Percentiles rank a stretch among this genome's conserved stretches.
Conservation (phyloP, 2,329 filamentous ascomycete species). For the Stagonosporopsis rhizophila region DNA sequence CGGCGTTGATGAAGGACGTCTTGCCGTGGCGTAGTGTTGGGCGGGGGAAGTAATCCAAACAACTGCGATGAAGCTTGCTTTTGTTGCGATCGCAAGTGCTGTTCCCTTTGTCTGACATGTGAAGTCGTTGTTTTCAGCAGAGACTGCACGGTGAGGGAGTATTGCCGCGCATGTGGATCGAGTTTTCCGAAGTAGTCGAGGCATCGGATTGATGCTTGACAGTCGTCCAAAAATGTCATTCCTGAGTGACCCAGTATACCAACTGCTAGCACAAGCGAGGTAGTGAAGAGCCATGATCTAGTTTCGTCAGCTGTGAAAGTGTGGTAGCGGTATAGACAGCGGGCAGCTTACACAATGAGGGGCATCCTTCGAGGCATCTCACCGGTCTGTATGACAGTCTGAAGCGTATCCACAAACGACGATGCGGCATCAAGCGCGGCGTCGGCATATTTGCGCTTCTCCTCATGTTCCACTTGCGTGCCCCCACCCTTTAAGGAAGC, state of each 20-base stretch:
- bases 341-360: constrained; percentile 36
- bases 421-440: constrained; percentile 40
- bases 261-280: constrained; percentile 39
- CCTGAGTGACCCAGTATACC: constrained; percentile 36
- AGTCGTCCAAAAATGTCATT: constrained; percentile 29
- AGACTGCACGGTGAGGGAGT: constrained; percentile 37
- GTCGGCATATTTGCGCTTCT: constrained; percentile 41
- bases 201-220: constrained; percentile 32
- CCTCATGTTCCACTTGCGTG: constrained; percentile 33
- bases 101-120: constrained; percentile 36
- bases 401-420: constrained; percentile 37
- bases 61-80: constrained; percentile 41
- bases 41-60: constrained; percentile 35
- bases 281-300: constrained; percentile 43
- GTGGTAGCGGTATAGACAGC: neutral
- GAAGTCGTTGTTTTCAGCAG: constrained; percentile 34
- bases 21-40: constrained; percentile 8
- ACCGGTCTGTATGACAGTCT: constrained; percentile 26
- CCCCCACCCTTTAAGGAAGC: constrained; percentile 40
- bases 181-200: constrained; percentile 38
- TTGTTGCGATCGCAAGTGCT: constrained; percentile 29
- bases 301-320: constrained; percentile 2
- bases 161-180: constrained; percentile 42
- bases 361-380: constrained; percentile 40
- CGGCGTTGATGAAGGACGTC: constrained; percentile 1